A percentile compares a stretch with the other conserved stretches of the same genome.
Conservation (phyloP, 2,329 filamentous ascomycete species). For the Aspergillus versicolor region DNA sequence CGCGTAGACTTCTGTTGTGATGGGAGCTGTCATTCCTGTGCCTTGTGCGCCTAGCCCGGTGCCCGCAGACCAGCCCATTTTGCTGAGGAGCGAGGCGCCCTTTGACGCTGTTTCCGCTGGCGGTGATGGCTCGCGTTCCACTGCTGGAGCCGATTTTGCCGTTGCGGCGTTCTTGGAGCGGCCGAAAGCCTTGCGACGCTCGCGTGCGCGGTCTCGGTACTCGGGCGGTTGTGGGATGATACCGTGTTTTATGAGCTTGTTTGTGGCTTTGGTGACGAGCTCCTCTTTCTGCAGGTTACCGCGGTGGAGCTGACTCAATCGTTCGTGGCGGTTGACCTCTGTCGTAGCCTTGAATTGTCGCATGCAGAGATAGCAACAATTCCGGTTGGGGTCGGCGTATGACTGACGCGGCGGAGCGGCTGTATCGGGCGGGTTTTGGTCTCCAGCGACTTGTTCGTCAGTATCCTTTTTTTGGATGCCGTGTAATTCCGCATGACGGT, state of each 20-base stretch:
- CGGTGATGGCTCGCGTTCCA: slow-evolving; percentile 31
- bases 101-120: slow-evolving; percentile 41
- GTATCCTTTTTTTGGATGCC: slow-evolving; percentile 44
- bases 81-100: slow-evolving; percentile 51
- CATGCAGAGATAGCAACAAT: slow-evolving; percentile 63
- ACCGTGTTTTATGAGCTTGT: slow-evolving; percentile 45
- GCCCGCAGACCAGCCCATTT: slow-evolving; percentile 52
- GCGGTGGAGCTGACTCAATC: slow-evolving; percentile 57
- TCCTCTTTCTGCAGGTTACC: slow-evolving; percentile 54
- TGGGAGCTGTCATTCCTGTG: slow-evolving; percentile 48
- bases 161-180: slow-evolving; percentile 21
- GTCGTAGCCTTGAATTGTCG: slow-evolving; percentile 56
- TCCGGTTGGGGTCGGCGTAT: slow-evolving; percentile 59
- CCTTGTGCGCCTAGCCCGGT: slow-evolving; percentile 50
- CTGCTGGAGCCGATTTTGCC: slow-evolving; percentile 22
- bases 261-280: slow-evolving; percentile 41
- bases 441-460: slow-evolving; percentile 22
- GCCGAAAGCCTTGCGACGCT: slow-evolving; percentile 47
- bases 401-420: slow-evolving; percentile 51
- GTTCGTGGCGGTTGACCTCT: slow-evolving; percentile 60
- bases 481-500: slow-evolving; percentile 67
- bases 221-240: slow-evolving; percentile 37
- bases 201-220: slow-evolving; percentile 49
- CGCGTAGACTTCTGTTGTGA: slow-evolving; percentile 50
- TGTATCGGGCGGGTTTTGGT: slow-evolving; percentile 18